Conservation (phyloP, 495 filamentous ascomycete genomes). For the Penicillium odoratum region DNA sequence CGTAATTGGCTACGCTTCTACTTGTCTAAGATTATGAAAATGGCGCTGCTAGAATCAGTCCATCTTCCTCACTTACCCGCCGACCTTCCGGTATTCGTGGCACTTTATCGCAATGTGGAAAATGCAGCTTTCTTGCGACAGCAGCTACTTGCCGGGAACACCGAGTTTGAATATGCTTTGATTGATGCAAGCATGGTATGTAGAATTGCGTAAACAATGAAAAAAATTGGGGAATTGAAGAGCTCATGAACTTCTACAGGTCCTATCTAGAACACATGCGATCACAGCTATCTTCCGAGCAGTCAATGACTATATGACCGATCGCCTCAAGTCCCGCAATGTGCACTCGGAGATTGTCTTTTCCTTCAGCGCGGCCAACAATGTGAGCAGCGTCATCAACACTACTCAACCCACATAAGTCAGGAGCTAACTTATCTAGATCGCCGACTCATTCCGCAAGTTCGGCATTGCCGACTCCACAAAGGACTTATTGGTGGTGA, state of each 20-base stretch:
- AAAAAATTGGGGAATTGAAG: not conserved
- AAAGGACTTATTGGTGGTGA: conserved; percentile 70
- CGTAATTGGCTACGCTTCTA: not conserved
- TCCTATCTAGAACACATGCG: conserved; percentile 68
- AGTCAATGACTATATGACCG: conserved; percentile 61
- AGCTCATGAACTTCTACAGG: conserved; percentile 33
- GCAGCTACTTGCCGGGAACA: conserved; percentile 78
- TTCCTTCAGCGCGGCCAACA: conserved; percentile 78
- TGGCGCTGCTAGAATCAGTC: conserved; percentile 50
- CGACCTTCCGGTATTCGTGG: conserved; percentile 64
- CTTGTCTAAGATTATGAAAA: conserved; percentile 17
- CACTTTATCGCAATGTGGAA: conserved; percentile 70
- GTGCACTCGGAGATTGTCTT: conserved; percentile 93
- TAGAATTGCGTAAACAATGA: not conserved
- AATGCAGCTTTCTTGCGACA: conserved; percentile 75
- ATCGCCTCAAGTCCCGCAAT: conserved; percentile 73
- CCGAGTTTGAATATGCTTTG: conserved; percentile 88
- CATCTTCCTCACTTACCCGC: conserved; percentile 68
- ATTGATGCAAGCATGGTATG: conserved; percentile 75
- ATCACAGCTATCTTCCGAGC: conserved; percentile 79
- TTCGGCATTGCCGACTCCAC: conserved; percentile 78
- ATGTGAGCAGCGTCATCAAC: conserved; percentile 52
- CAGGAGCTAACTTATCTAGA: conserved; percentile 54
- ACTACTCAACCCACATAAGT: not conserved
- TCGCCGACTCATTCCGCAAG: conserved; percentile 83